Base-by-base conservation (phyloP, 2,329 filamentous ascomycete genomes). In the Nemania bipapillata region DNA sequence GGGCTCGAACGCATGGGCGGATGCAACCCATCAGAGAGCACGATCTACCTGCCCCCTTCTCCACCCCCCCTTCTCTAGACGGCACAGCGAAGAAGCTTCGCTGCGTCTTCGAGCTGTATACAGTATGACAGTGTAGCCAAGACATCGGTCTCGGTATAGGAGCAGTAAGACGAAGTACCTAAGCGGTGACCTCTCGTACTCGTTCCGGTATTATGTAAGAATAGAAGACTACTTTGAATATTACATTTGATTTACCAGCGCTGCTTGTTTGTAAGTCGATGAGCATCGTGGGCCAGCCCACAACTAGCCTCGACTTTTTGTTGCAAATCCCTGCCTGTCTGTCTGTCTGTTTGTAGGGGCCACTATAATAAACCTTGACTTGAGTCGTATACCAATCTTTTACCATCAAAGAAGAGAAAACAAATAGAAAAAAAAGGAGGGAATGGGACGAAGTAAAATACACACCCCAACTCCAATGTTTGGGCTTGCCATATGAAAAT, bases 301-400 rank as follows among this genome's bases (percentile, higher is more conserved):
- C 40, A 22, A 35, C 45, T 28, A 54, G 45, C 53, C 52, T 59
- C 53, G 42, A 58, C 45, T 55, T 47, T 30, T 12, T 56, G 17
- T 57, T 20, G 30, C 47, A 4, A 8, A n/a, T 54, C 32, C 24
- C 60, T 28, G 2, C 20, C n/a, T n/a, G n/a, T n/a, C n/a, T n/a
- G n/a, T n/a, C n/a, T n/a, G n/a, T n/a, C n/a, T n/a, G n/a, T n/a
- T n/a, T n/a, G n/a, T n/a, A n/a, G 12, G 15, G 11, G 30, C 42
- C 22, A 30, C 30, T 35, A 49, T 45, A 59, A 56, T 24, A 12
- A 55, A 30, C n/a, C 40, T 32, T 56, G 58, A 66, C 63, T 53
- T 67, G 59, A 69, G 57, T 67, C 56, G 47, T 40, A 40, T 69
- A 42, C 42, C 60, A 68, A 62, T 70, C 55, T 70, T 63, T 65